These are phyloP conservation scores for Trichoderma gamsii DNA, from an alignment of 495 filamentous ascomycete species.

Conservation along the genomic window DNA sequence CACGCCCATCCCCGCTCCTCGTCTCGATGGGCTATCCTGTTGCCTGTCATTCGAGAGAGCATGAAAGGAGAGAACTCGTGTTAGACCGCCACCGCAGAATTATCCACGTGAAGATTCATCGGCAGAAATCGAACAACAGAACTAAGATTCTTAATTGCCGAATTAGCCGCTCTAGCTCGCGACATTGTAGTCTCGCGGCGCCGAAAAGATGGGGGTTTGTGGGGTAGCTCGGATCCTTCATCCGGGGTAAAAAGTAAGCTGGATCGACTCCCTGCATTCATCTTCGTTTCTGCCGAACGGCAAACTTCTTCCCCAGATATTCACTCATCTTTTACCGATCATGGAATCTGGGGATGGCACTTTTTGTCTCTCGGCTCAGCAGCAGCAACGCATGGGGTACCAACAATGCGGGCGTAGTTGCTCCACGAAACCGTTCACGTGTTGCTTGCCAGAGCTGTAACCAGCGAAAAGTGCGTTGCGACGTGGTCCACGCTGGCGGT, in stretches of 20 bases:
- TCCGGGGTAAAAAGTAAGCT: background rate
- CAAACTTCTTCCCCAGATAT: conserved; percentile 8
- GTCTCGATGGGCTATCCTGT: background rate
- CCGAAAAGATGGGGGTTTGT: background rate
- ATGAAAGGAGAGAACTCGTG: background rate
- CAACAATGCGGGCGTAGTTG: background rate
- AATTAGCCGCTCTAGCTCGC: conserved; percentile 3
- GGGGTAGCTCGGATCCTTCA: background rate
- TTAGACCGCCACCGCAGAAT: background rate
- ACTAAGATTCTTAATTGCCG: background rate
- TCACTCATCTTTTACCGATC: background rate
- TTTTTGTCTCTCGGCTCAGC: background rate
- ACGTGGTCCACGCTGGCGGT: conserved; percentile 20
- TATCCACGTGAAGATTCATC: background rate
- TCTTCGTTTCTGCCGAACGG: conserved; percentile 3
- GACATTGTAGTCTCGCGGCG: background rate
- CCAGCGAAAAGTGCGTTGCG: conserved; percentile 24
- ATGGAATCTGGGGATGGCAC: background rate
- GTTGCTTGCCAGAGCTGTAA: conserved; percentile 24
- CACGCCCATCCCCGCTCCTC: background rate
- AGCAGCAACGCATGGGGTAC: background rate
- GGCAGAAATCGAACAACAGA: background rate
- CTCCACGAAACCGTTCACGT: conserved; percentile 16
- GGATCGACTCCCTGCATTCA: background rate
- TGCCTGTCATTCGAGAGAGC: background rate